These are phyloP conservation scores for Euphrasia confusa DNA, from an alignment of 257 asterid genomes.

Conservation along the genomic window DNA sequence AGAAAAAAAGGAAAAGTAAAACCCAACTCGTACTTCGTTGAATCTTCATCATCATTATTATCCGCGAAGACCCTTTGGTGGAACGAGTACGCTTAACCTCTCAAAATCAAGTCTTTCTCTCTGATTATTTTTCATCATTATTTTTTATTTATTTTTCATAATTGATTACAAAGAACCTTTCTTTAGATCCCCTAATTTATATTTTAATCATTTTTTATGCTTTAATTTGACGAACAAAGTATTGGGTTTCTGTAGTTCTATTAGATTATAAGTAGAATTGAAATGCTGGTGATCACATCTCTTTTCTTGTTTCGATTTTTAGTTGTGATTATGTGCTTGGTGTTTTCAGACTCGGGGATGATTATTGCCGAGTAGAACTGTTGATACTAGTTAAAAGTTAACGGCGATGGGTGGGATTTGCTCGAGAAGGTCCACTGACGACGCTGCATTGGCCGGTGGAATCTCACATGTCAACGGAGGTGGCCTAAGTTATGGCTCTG, in stretches of 20 bases:
- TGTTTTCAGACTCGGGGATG: constrained; percentile 26
- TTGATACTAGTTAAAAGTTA: not conserved
- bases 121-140: not conserved
- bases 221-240: no score
- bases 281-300: not conserved
- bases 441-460: constrained; percentile 49
- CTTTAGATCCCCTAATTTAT: no score
- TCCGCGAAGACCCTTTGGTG: not conserved
- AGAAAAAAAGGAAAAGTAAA: no score
- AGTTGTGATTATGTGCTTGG: no score
- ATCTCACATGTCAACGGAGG: constrained; percentile 69
- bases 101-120: not conserved
- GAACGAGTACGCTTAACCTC: not conserved
- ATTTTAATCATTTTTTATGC: no score
- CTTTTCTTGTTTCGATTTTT: not conserved
- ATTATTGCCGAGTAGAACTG: constrained; percentile 30
- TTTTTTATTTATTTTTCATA: no score
- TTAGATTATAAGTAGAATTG: not conserved
- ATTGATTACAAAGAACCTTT: no score
- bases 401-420: constrained; percentile 63
- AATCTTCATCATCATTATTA: not conserved
- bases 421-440: constrained; percentile 69
- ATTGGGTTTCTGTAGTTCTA: not conserved
- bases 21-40: not conserved
- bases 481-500: constrained; percentile 50